These are phyloP conservation scores for Mycena maculata DNA, from an alignment of 768 basidiomycete genomes.

Conservation along the genomic window DNA sequence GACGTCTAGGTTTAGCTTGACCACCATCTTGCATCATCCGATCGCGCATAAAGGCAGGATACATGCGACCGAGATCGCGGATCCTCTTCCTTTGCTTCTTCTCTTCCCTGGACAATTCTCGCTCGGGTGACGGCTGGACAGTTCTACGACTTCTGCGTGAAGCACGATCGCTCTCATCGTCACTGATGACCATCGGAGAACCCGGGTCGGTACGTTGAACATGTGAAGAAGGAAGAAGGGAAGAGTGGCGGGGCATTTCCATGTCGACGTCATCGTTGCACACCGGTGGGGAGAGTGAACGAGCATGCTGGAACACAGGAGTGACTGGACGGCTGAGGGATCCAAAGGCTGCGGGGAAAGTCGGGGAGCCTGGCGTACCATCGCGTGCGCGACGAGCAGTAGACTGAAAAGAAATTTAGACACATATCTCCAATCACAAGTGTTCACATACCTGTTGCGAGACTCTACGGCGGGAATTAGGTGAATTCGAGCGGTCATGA, in stretches of 20 bases:
- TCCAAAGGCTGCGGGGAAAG: neutral
- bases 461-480: neutral
- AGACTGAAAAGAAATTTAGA: neutral
- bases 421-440: neutral
- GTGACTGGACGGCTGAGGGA: neutral
- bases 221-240: slow-evolving; percentile 2
- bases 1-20: slow-evolving; percentile 31
- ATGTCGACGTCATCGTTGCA: slow-evolving; percentile 11
- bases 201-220: neutral
- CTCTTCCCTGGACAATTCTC: slow-evolving; percentile 25
- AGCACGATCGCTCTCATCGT: slow-evolving; percentile 20
- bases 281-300: slow-evolving; percentile 4
- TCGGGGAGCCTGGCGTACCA: neutral
- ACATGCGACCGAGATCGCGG: slow-evolving; percentile 59
- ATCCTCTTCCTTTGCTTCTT: slow-evolving; percentile 45
- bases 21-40: slow-evolving; percentile 41
- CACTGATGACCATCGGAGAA: slow-evolving; percentile 20
- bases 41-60: slow-evolving; percentile 66
- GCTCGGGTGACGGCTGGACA: slow-evolving; percentile 38
- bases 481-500: neutral
- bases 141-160: neutral
- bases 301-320: slow-evolving; percentile 13
- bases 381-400: neutral
- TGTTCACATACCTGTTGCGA: slow-evolving; percentile 9
- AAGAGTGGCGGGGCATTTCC: slow-evolving; percentile 10